Evolutionary conservation across 176 grass and related monocot species (phyloP).

Genomic region (Secale cereale): DNA sequence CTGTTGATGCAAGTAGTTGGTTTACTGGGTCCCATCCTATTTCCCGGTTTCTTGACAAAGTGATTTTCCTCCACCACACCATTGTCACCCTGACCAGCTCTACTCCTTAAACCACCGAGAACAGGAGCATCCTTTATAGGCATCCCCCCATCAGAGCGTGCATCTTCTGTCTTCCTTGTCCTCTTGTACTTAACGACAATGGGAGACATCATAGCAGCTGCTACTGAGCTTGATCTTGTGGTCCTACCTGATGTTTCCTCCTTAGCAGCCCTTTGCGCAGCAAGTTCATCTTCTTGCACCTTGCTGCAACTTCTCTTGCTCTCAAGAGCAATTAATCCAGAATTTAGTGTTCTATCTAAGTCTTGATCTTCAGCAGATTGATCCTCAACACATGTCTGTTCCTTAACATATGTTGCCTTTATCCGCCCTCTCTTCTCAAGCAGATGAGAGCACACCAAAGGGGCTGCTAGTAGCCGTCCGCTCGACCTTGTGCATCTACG

Average conservation of each 20-base stretch:
- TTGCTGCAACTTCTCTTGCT: neutral
- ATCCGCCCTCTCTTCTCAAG: conserved; percentile 22
- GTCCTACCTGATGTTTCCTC: neutral
- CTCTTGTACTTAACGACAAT: neutral
- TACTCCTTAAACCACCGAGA: conserved; percentile 24
- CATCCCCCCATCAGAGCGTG: neutral
- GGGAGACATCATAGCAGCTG: neutral
- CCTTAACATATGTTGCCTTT: neutral
- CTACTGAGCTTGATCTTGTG: neutral
- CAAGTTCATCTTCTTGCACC: neutral
- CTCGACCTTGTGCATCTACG: conserved; percentile 24
- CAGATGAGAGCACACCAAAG: neutral
- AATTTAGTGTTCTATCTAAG: neutral
- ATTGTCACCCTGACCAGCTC: neutral
- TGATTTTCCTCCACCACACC: neutral
- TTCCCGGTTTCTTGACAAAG: neutral
- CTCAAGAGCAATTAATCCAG: neutral
- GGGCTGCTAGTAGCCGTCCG: neutral
- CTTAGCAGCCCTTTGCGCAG: neutral
- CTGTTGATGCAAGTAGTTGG: neutral
- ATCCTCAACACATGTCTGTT: neutral
- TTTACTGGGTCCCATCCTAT: neutral
- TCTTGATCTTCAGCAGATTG: neutral
- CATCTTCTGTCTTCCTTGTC: too few relatives aligned
- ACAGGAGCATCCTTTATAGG: conserved; percentile 12